These are phyloP conservation scores for Rhypophila decipiens DNA, from an alignment of 495 filamentous ascomycete species.

Conservation along the genomic window DNA sequence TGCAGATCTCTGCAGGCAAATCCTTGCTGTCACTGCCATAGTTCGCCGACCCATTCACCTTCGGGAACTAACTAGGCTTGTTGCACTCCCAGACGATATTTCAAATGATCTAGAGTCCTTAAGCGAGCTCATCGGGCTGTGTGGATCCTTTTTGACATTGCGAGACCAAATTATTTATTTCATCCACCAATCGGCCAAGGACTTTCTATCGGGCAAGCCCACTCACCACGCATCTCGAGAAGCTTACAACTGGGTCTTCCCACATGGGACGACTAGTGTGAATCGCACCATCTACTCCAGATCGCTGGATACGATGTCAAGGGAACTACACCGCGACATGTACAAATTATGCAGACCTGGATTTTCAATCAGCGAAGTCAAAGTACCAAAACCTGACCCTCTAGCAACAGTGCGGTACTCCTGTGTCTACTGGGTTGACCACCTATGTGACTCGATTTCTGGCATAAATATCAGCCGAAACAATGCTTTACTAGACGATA, in stretches of 20 bases:
- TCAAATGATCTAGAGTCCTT: not conserved
- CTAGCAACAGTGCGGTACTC: constrained; percentile 27
- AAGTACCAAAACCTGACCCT: constrained; percentile 22
- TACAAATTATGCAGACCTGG: constrained; percentile 12
- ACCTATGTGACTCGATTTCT: constrained; percentile 19
- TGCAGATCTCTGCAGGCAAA: constrained; percentile 8
- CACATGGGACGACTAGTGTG: constrained; percentile 1
- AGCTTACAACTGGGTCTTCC: constrained; percentile 5
- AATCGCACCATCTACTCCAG: constrained; percentile 17
- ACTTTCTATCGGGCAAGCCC: constrained; percentile 20
- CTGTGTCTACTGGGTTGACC: constrained; percentile 34
- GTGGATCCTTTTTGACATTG: constrained; percentile 24
- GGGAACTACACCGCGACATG: constrained; percentile 9
- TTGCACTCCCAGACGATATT: constrained; percentile 4
- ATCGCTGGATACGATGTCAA: constrained; percentile 19
- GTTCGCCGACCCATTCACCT: constrained; percentile 18
- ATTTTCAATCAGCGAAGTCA: constrained; percentile 9
- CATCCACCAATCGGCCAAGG: constrained; percentile 36
- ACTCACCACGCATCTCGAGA: constrained; percentile 2
- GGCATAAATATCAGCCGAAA: not conserved
- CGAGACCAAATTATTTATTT: constrained; percentile 22
- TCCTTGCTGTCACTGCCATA: constrained; percentile 10
- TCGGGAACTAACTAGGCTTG: constrained; percentile 14
- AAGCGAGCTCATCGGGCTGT: constrained; percentile 14
- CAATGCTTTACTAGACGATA: constrained; percentile 1